Conservation (phyloP, 2,329 filamentous ascomycete genomes). For the Aspergillus tanneri region DNA sequence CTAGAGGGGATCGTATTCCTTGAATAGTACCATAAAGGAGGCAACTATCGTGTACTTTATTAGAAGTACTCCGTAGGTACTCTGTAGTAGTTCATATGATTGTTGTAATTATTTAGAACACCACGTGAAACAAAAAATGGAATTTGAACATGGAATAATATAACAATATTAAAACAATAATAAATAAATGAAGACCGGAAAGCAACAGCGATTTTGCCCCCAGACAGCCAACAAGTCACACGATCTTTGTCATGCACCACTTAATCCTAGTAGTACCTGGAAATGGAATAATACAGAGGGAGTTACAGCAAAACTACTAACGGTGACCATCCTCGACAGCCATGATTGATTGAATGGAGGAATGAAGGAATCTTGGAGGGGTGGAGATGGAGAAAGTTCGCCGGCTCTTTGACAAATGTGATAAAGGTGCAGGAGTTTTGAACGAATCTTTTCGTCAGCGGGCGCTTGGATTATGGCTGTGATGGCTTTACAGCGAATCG, state of each 20-base stretch:
- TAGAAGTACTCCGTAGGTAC: too few species aligned
- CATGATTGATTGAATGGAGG: background rate
- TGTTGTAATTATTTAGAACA: too few species aligned
- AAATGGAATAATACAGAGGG: background rate
- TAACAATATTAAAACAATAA: background rate
- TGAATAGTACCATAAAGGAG: too few species aligned
- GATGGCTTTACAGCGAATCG: slow-evolving; percentile 12
- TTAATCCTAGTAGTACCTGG: too few species aligned
- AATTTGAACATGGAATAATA: background rate
- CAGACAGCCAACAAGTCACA: slow-evolving; percentile 19
- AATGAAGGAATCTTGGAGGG: background rate
- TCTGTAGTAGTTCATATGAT: too few species aligned
- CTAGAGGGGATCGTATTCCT: too few species aligned
- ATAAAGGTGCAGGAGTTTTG: slow-evolving; percentile 16
- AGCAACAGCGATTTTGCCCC: background rate
- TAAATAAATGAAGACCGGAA: slow-evolving; percentile 1
- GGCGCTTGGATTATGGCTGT: slow-evolving; percentile 6
- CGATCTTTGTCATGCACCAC: slow-evolving; percentile 18
- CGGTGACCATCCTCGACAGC: background rate
- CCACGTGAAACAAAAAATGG: background rate
- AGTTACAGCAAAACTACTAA: slow-evolving; percentile 4
- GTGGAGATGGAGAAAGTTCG: background rate
- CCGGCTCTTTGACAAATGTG: slow-evolving; percentile 9
- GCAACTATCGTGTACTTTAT: too few species aligned
- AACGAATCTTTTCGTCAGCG: slow-evolving; percentile 9